A percentile compares a stretch with the other conserved stretches of the same genome.
phyloP scores from a whole-genome alignment of 2,329 filamentous ascomycete species.

The Beauveria scarabaeidicola region DNA sequence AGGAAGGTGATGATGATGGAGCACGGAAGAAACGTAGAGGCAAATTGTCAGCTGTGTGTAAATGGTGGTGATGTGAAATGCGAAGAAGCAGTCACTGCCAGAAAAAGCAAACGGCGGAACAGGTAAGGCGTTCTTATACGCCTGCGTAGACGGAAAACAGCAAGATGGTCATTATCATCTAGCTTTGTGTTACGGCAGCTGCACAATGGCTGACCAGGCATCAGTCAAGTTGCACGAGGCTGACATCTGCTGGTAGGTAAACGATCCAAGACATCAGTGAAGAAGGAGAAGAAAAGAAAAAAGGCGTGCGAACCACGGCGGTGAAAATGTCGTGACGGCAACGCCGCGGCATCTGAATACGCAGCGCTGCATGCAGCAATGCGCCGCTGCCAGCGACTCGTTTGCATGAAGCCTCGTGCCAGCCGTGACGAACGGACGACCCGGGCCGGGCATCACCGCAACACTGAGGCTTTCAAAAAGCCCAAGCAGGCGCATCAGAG shows the following conservation, averaged over 20 bases:
- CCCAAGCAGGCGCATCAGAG: too few relatives aligned
- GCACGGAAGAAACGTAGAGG: too few relatives aligned
- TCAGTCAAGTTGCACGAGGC: background rate
- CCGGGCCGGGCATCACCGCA: too few relatives aligned
- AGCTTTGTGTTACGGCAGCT: background rate
- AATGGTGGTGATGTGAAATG: too few relatives aligned
- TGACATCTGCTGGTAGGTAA: background rate
- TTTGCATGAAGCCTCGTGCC: background rate
- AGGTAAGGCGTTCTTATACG: background rate
- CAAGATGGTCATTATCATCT: background rate
- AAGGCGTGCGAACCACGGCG: background rate
- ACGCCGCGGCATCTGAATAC: background rate
- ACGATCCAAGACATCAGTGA: background rate
- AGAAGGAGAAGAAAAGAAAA: background rate
- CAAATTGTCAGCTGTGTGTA: too few relatives aligned
- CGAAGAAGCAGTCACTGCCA: too few relatives aligned
- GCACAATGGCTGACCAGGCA: background rate
- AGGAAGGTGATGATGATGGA: too few relatives aligned
- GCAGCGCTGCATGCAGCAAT: background rate
- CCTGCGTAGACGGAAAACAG: too few relatives aligned
- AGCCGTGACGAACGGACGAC: background rate
- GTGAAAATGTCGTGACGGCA: background rate
- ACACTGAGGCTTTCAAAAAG: too few relatives aligned
- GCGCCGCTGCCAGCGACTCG: background rate
- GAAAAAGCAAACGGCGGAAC: background rate